A percentile compares a stretch with the other conserved stretches of the same genome.
phyloP scores from a whole-genome alignment of 2,329 filamentous ascomycete species.

The Xylariaceae sp. region DNA sequence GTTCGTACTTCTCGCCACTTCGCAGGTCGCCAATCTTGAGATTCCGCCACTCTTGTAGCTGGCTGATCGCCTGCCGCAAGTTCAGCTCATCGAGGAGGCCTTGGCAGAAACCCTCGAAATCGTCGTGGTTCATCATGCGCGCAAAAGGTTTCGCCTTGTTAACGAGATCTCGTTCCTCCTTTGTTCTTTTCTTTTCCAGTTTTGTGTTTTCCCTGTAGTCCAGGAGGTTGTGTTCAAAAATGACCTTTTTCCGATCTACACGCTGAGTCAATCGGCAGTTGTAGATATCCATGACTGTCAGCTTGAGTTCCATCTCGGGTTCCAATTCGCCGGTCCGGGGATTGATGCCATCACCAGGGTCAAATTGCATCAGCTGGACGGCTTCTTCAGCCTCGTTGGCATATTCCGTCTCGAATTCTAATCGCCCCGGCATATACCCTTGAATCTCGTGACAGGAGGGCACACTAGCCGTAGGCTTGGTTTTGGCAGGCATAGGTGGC shows the following conservation, averaged over 20 bases:
- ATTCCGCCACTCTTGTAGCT: slow-evolving; percentile 90
- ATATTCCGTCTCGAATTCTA: slow-evolving; percentile 97
- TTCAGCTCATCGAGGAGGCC: slow-evolving; percentile 90
- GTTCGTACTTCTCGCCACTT: slow-evolving; percentile 87
- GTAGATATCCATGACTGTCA: slow-evolving; percentile 98
- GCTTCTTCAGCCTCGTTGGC: slow-evolving; percentile 98
- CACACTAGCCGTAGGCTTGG: slow-evolving; percentile 92
- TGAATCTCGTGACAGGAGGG: slow-evolving; percentile 97
- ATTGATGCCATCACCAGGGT: slow-evolving; percentile 91
- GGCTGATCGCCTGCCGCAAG: slow-evolving; percentile 80
- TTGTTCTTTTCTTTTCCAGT: slow-evolving; percentile 89
- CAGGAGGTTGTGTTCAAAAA: slow-evolving; percentile 91
- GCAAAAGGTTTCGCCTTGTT: slow-evolving; percentile 96
- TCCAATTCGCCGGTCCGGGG: slow-evolving; percentile 78
- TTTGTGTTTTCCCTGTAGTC: slow-evolving; percentile 92
- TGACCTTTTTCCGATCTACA: slow-evolving; percentile 91
- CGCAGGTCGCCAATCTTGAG: slow-evolving; percentile 81
- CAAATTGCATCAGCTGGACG: slow-evolving; percentile 97
- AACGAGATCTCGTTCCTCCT: slow-evolving; percentile 87
- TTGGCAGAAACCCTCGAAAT: slow-evolving; percentile 83
- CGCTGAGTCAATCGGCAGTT: slow-evolving; percentile 87
- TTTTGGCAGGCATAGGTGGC: slow-evolving; percentile 80
- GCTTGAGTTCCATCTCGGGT: slow-evolving; percentile 94
- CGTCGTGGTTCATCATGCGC: slow-evolving; percentile 90
- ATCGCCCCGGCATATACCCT: slow-evolving; percentile 94